Conservation (phyloP, 1,284 basidiomycete species). For the Puccinia hordei region DNA sequence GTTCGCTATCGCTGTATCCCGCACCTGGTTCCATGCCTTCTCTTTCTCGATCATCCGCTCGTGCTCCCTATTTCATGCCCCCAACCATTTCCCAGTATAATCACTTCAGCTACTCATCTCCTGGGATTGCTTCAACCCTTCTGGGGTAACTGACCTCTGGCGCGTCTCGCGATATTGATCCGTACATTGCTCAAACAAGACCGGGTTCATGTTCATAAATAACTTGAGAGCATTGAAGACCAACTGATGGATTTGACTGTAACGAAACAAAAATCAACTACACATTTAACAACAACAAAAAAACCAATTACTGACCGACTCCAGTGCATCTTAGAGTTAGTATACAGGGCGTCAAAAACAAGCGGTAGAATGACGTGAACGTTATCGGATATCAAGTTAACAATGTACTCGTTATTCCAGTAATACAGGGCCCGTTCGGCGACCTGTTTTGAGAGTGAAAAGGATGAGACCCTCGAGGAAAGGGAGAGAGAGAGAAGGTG, state of each 20-base stretch:
- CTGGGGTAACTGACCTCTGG: conserved; percentile 68
- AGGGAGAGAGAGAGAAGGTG: background rate
- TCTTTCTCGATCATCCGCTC: conserved; percentile 53
- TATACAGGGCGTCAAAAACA: conserved; percentile 96
- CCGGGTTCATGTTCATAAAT: conserved; percentile 99
- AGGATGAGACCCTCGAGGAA: background rate
- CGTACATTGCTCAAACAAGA: conserved; percentile 90
- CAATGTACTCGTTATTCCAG: conserved; percentile 99
- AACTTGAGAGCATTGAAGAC: conserved; percentile 97
- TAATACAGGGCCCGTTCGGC: conserved; percentile 90
- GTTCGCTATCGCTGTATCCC: conserved; percentile 54
- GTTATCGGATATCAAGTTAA: conserved; percentile 98
- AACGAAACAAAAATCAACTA: background rate
- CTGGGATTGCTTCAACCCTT: conserved; percentile 72
- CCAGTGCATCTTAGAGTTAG: conserved; percentile 97
- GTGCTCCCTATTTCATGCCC: conserved; percentile 56
- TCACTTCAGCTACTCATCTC: conserved; percentile 69
- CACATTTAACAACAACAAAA: background rate
- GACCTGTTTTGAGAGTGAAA: conserved; percentile 62
- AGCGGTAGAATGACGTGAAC: conserved; percentile 85
- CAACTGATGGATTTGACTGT: conserved; percentile 95
- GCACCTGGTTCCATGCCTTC: conserved; percentile 54
- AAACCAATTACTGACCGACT: conserved; percentile 73
- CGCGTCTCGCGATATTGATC: conserved; percentile 89
- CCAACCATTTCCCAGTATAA: background rate